Base-by-base conservation (phyloP, 23 red algal species). In the Gracilaria vermiculophylla region DNA sequence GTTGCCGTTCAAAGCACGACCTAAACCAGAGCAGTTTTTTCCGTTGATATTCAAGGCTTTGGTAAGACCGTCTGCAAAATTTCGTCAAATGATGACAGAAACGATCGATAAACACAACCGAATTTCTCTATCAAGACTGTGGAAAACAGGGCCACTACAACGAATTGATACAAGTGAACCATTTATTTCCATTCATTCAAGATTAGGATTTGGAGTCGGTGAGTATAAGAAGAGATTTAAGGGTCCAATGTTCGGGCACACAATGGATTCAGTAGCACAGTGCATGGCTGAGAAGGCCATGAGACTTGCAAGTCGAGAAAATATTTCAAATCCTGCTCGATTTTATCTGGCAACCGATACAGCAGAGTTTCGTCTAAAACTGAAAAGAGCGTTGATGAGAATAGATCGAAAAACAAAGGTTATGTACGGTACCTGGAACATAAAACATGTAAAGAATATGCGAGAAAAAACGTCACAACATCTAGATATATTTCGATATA, bases 301-400 rank as follows among this genome's bases (percentile, higher is more conserved):
- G 31, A 12, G 29, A 43, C 80, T 69, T 32, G 80, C 45, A 0
- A 64, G 70, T 3, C 51, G 33, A 43, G 44, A 51, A 17, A 35
- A n/a, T 1, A 20, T 56, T 33, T 31, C 51, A 33, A 33, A 37
- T 36, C 47, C 44, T 12, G 42, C 73, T 2, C 73, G 73, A 19
- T 69, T 85, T n/a, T 85, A 61, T 25, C 28, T 85, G 5, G 80
- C 80, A 5, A 85, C 80, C 1, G 80, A 85, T 61, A 85, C 80
- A 2, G 60, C 40, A 17, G 23, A 51, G 14, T 71, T 85, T 19
- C 80, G 80, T 8, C 36, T 69, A 5, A 69, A 40, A 34, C 40
- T 69, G 14, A 69, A 69, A 42, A 41, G 34, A 42, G 64, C 64
- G 7, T 15, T 69, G 34, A 69, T 25, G 4, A 69, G 64, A 41